Base-by-base conservation (phyloP, 1,284 basidiomycete genomes). In the Exobasidium cylindrosporum region DNA sequence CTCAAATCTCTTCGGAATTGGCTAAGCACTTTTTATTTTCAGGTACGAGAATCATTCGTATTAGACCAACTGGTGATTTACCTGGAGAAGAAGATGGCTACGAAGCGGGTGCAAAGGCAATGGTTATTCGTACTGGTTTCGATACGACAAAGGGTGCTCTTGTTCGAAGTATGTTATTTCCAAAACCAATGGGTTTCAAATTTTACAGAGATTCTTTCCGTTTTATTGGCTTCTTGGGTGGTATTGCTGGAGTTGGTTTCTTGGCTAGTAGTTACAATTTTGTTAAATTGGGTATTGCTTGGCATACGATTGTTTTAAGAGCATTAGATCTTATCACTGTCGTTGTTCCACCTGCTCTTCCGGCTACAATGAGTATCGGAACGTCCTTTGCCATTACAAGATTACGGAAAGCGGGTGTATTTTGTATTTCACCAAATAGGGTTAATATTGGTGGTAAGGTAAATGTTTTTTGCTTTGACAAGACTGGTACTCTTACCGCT, bases 381-480 rank as follows among this genome's bases (percentile, higher is more conserved):
- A 98, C 94, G 0, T 92, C 92, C 67, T 98, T 98, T 75, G 91
- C 96, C 40, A 91, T 98, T 64, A 84, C 86, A 45, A 88, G 96
- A 31, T 86, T 99, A 29, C 89, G 94, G 61, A 91, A 90, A 77
- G 83, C 85, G 3, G 92, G 91, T 31, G 91, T 99, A 63, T 98
- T 91, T 83, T 99, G 96, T 80, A 97, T 97, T 66, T 93, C 95
- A 4, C 96, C 96, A 0, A 96, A 89, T 72, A 85, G 96, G 31
- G 91, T 99, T 73, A 98, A 98, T 77, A 88, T 98, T 55, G 92
- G 88, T 1, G 96, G 96, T 31, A 96, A 97, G 82, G 85, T 98
- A 82, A 97, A 98, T 69, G 90, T 98, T 6, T 95, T 94, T 74
- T 97, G 94, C 81, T 99, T 99, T 76, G 96, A 99, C 84, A 99